Evolutionary conservation across 192 early-diverging fungal species (phyloP).

Genomic region (Podila epicladia): DNA sequence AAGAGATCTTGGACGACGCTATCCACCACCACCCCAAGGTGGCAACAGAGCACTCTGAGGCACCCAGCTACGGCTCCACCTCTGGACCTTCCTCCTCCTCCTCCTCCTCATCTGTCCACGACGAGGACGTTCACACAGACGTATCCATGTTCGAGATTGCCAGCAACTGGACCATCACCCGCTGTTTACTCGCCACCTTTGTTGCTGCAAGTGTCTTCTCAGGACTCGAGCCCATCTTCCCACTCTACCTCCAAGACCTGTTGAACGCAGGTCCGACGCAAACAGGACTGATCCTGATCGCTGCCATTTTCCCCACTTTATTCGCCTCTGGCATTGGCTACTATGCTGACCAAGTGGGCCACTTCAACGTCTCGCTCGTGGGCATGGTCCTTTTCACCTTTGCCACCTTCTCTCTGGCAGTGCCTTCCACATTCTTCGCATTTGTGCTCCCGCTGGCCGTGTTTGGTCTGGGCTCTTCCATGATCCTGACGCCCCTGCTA

Average conservation of each 20-base stretch:
- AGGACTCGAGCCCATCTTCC: constrained; percentile 67
- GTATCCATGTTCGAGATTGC: constrained; percentile 57
- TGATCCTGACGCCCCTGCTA: constrained; percentile 69
- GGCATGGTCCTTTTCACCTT: constrained; percentile 63
- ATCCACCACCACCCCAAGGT: constrained; percentile 11
- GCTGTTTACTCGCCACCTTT: constrained; percentile 54
- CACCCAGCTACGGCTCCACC: background rate
- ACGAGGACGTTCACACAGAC: background rate
- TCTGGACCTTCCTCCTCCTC: background rate
- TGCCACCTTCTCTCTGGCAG: constrained; percentile 52
- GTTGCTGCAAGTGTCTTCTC: constrained; percentile 62
- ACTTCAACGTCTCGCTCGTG: constrained; percentile 52
- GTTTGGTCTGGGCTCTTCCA: constrained; percentile 63
- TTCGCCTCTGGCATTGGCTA: constrained; percentile 68
- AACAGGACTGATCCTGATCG: constrained; percentile 70
- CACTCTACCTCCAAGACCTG: constrained; percentile 56
- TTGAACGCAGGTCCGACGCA: constrained; percentile 51
- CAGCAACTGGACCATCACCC: constrained; percentile 56
- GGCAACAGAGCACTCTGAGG: background rate
- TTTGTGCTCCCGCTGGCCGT: constrained; percentile 59
- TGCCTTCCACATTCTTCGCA: constrained; percentile 45
- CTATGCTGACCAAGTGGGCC: constrained; percentile 57
- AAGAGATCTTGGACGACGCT: constrained; percentile 42
- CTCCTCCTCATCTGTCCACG: background rate
- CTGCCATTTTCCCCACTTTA: constrained; percentile 75